phyloP scores from a whole-genome alignment of 257 asterid genomes.

The Paulownia fortunei region DNA sequence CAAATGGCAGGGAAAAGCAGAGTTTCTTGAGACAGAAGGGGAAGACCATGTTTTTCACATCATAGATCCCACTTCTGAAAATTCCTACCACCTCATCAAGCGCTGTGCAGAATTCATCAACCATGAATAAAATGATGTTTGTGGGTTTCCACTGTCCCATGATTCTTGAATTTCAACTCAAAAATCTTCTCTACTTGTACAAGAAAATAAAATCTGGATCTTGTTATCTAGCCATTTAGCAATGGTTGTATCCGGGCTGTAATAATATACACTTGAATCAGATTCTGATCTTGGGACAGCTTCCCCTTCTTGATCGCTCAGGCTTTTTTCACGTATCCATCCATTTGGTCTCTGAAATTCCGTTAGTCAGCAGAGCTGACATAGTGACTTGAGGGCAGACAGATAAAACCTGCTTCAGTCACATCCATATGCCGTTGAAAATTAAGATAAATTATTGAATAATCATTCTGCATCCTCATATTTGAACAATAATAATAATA shows the following conservation, averaged over 20 bases:
- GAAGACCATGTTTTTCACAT: conserved; percentile 79
- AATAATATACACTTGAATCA: not conserved
- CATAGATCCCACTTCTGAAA: conserved; percentile 50
- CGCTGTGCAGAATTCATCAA: conserved; percentile 54
- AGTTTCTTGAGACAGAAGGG: conserved; percentile 56
- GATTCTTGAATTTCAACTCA: not conserved
- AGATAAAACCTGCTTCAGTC: not conserved
- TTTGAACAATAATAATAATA: not conserved
- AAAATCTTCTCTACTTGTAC: not conserved
- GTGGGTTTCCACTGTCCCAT: not conserved
- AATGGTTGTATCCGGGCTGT: not conserved
- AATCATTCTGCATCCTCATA: not conserved
- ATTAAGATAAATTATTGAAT: not conserved
- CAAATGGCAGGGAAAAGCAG: conserved; percentile 61
- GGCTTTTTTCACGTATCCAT: too few relatives aligned
- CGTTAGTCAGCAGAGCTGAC: too few relatives aligned
- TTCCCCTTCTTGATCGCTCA: too few relatives aligned
- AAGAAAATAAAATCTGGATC: not conserved
- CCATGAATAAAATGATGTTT: not conserved
- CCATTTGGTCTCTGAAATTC: too few relatives aligned
- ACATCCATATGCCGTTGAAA: not conserved
- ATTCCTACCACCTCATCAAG: conserved; percentile 43
- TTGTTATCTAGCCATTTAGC: not conserved
- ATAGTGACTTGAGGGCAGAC: too few relatives aligned
- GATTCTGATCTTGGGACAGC: not conserved